Evolutionary conservation across 305 asterid genomes (phyloP), one percentile per base, ranked within the genome.

Genomic region (Fraxinus latifolia): DNA sequence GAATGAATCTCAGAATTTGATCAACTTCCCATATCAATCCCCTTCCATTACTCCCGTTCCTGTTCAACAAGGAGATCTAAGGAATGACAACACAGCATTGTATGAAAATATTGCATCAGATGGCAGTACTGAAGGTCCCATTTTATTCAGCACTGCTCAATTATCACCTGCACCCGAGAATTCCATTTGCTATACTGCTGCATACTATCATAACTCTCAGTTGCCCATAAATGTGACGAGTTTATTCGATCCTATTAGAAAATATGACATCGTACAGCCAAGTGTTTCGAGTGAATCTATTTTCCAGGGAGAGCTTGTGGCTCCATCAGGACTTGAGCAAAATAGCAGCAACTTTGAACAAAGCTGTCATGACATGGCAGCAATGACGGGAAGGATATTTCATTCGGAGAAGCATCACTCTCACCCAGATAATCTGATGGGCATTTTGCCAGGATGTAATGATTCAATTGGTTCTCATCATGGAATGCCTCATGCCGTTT

Each of bases 401-500:
- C 76, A 74, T 37, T 78, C 83, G 8, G 92, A 79, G 74, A 86
- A 86, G 74, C 88, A 86, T 84, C 82, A 78, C 74, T 74, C 82
- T 53, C 83, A 17, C 50, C 81, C 82, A 14, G 87, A 84, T 84
- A 84, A 84, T 80, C 84, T 82, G 83, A 82, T 84, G 86, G 87
- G 76, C 25, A 78, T 77, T 60, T 81, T 88, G 50, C 83, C 86
- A 62, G 88, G 82, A 37, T 86, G 88, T 19, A 74, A 71, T 78
- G 86, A 86, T 74, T 80, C 88, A 34, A 21, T 75, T 65, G 87
- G 80, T 80, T 70, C 87, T 74, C 79, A 62, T 82, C 90, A 53
- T 75, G 92, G 91, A 77, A 87, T 93, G 83, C 89, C 92, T 23
- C 97, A 93, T 83, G 92, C 91, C 81, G 85, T 87, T 85, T 93